phyloP scores from a whole-genome alignment of 2,329 filamentous ascomycete genomes.

The Apiospora hydei region DNA sequence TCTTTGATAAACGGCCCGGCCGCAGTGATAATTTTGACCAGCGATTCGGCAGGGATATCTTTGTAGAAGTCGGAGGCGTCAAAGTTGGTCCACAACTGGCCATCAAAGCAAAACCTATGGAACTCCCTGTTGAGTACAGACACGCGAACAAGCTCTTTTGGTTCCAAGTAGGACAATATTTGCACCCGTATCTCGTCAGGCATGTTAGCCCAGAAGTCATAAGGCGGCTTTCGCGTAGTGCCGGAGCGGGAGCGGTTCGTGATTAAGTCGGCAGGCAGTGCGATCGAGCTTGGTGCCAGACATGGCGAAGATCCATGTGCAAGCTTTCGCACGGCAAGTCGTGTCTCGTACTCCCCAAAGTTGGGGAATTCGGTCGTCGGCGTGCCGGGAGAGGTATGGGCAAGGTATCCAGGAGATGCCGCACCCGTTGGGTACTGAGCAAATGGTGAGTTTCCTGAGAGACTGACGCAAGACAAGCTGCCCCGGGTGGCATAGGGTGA shows the following conservation, averaged over 20 bases:
- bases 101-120: constrained; percentile 87
- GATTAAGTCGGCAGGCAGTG: constrained; percentile 69
- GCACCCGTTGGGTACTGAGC: constrained; percentile 43
- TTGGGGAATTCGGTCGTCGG: constrained; percentile 50
- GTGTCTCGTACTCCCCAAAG: constrained; percentile 53
- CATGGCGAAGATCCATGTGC: constrained; percentile 53
- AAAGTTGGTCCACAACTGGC: constrained; percentile 87
- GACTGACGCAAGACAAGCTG: constrained; percentile 62
- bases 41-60: constrained; percentile 81
- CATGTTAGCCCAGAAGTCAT: constrained; percentile 81
- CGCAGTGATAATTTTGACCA: constrained; percentile 83
- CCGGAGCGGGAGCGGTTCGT: constrained; percentile 46
- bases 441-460: constrained; percentile 51
- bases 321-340: constrained; percentile 62
- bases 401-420: constrained; percentile 41
- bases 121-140: constrained; percentile 82
- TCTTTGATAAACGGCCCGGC: constrained; percentile 91
- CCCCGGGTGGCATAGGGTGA: constrained; percentile 69
- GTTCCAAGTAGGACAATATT: constrained; percentile 77
- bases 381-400: constrained; percentile 47
- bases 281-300: constrained; percentile 57
- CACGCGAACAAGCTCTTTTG: constrained; percentile 80
- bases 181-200: constrained; percentile 83
- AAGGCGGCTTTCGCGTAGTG: constrained; percentile 45
- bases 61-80: constrained; percentile 88